Evolutionary conservation across 2,329 filamentous ascomycete genomes (phyloP).

Genomic region (Exophiala sideris): DNA sequence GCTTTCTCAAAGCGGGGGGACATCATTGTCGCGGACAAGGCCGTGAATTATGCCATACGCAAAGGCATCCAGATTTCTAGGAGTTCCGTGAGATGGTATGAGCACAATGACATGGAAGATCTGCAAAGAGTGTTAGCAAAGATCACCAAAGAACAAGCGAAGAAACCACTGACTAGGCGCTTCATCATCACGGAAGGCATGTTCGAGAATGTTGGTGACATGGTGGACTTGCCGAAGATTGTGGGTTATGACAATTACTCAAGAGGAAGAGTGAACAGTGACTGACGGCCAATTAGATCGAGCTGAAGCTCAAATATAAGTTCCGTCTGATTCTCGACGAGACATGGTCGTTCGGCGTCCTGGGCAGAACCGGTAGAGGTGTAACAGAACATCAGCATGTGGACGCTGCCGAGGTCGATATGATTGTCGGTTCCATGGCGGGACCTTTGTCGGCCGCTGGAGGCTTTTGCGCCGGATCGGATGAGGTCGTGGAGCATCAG

Average conservation of each 20-base stretch:
- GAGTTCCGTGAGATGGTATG: slow-evolving; percentile 88
- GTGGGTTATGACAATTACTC: slow-evolving; percentile 47
- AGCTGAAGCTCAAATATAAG: slow-evolving; percentile 94
- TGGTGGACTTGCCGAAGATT: slow-evolving; percentile 78
- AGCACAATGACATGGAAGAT: slow-evolving; percentile 95
- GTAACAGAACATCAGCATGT: slow-evolving; percentile 96
- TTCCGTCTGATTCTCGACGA: slow-evolving; percentile 97
- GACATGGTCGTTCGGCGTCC: slow-evolving; percentile 93
- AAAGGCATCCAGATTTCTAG: slow-evolving; percentile 92
- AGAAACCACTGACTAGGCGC: slow-evolving; percentile 82
- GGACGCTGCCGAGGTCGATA: slow-evolving; percentile 87
- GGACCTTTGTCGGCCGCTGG: slow-evolving; percentile 88
- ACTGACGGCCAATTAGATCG: slow-evolving; percentile 55
- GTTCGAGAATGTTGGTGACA: slow-evolving; percentile 87
- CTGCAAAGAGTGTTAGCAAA: slow-evolving; percentile 80
- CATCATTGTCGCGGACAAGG: slow-evolving; percentile 91
- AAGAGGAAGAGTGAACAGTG: not conserved
- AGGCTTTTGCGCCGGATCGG: slow-evolving; percentile 89
- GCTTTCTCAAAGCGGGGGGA: slow-evolving; percentile 96
- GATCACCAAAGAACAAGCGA: slow-evolving; percentile 81
- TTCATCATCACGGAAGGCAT: slow-evolving; percentile 96
- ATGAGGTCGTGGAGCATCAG: slow-evolving; percentile 93
- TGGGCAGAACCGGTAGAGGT: slow-evolving; percentile 86
- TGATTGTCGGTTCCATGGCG: slow-evolving; percentile 91
- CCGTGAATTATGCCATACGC: slow-evolving; percentile 88